These are phyloP conservation scores for Hortaea werneckii DNA, from an alignment of 2,329 filamentous ascomycete genomes.

Conservation along the genomic window DNA sequence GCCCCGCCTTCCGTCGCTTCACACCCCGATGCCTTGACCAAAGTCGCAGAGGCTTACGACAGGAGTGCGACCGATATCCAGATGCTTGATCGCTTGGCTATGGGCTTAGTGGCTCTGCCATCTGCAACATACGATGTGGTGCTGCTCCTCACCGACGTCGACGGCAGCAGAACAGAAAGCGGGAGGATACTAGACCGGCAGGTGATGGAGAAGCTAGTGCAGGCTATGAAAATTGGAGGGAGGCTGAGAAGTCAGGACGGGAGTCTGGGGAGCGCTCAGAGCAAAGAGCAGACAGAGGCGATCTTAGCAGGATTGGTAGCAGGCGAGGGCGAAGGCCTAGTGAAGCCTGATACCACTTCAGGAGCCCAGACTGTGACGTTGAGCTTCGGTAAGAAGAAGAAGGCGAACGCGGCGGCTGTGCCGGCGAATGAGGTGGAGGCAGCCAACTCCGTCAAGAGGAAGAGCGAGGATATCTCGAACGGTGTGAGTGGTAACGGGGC, in stretches of 20 bases:
- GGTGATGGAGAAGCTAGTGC: slow-evolving; percentile 59
- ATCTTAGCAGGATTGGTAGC: slow-evolving; percentile 71
- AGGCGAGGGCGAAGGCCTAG: slow-evolving; percentile 50
- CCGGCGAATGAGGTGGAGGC: slow-evolving; percentile 26
- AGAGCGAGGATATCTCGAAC: slow-evolving; percentile 20
- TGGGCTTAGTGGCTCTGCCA: slow-evolving; percentile 70
- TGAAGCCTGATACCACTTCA: slow-evolving; percentile 42
- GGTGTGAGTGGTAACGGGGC: slow-evolving; percentile 32
- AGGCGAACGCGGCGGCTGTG: slow-evolving; percentile 31
- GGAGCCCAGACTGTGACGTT: slow-evolving; percentile 34
- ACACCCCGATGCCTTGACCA: slow-evolving; percentile 66
- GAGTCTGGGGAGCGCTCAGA: slow-evolving; percentile 37
- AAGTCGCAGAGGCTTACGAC: slow-evolving; percentile 62
- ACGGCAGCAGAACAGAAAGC: slow-evolving; percentile 56
- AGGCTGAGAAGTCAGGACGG: slow-evolving; percentile 60
- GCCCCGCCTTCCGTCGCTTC: slow-evolving; percentile 84
- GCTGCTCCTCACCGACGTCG: slow-evolving; percentile 70
- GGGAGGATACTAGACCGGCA: slow-evolving; percentile 54
- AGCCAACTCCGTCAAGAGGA: slow-evolving; percentile 22
- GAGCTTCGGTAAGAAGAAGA: slow-evolving; percentile 56
- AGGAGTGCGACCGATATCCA: slow-evolving; percentile 76
- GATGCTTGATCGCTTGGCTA: slow-evolving; percentile 89
- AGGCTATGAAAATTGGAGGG: slow-evolving; percentile 59
- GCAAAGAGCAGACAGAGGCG: slow-evolving; percentile 59
- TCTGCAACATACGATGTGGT: slow-evolving; percentile 70